These are phyloP conservation scores for Furcasterigmium sp. DNA, from an alignment of 2,329 filamentous ascomycete species.

Conservation along the genomic window DNA sequence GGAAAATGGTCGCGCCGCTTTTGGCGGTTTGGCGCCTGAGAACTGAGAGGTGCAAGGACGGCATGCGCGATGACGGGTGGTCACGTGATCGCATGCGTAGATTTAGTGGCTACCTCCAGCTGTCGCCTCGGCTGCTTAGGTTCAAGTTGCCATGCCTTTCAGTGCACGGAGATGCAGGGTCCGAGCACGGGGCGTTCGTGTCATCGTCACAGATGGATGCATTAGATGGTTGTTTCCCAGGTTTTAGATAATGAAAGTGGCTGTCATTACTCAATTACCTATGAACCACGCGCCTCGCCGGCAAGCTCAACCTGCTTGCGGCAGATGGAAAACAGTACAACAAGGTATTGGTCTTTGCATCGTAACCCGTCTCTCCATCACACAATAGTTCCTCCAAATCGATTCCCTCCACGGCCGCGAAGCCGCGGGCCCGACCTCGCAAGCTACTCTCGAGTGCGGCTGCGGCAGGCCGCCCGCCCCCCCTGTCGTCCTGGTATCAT, in stretches of 20 bases:
- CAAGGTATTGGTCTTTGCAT: constrained; percentile 14
- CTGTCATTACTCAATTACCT: constrained; percentile 15
- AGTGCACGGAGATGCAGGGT: not conserved
- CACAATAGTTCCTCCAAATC: not conserved
- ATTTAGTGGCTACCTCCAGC: no score
- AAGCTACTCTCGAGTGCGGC: constrained; percentile 3
- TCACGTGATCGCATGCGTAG: constrained; percentile 10
- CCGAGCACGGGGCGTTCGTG: not conserved
- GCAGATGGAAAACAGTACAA: constrained; percentile 10
- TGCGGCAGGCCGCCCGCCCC: constrained; percentile 3
- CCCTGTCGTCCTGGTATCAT: constrained; percentile 11
- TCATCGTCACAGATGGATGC: no score
- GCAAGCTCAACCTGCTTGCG: constrained; percentile 12
- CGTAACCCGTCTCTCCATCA: constrained; percentile 5
- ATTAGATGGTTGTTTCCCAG: no score
- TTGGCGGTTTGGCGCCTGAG: constrained; percentile 2
- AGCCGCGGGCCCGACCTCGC: not conserved
- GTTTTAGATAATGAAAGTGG: not conserved
- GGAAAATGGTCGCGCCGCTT: no score
- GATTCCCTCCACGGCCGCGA: not conserved
- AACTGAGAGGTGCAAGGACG: no score
- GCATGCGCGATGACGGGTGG: not conserved
- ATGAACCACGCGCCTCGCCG: constrained; percentile 8
- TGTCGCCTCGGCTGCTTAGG: no score
- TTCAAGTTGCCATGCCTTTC: no score